A percentile compares a stretch with the other conserved stretches of the same genome.
phyloP scores from a whole-genome alignment of 1,139 yeast species.

The Yamadazyma conglobata region DNA sequence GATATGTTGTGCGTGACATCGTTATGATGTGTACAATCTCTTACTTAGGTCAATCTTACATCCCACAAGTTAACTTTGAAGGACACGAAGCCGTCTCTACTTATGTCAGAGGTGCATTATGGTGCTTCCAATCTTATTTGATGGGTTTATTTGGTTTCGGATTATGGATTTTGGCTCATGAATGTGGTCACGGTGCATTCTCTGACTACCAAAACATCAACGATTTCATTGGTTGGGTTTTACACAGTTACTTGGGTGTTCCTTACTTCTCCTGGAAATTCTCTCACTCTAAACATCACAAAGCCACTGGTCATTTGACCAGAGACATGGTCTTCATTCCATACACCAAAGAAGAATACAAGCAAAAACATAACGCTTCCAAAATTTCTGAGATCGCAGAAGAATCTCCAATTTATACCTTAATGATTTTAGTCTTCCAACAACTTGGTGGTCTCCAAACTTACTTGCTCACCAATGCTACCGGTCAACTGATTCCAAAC shows the following conservation, averaged over 20 bases:
- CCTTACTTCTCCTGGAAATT: conserved; percentile 88
- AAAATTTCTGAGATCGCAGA: conserved; percentile 59
- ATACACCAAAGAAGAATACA: conserved; percentile 54
- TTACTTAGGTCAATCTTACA: conserved; percentile 44
- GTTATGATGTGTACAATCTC: conserved; percentile 43
- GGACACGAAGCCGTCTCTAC: conserved; percentile 22
- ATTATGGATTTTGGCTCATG: conserved; percentile 84
- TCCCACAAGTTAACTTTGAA: conserved; percentile 38
- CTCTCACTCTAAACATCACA: conserved; percentile 82
- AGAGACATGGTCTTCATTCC: conserved; percentile 86
- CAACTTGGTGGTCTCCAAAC: conserved; percentile 75
- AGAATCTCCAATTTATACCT: conserved; percentile 69
- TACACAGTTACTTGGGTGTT: conserved; percentile 74
- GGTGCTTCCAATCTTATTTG: conserved; percentile 37
- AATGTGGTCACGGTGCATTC: conserved; percentile 87
- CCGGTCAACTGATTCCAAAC: conserved; percentile 68
- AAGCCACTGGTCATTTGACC: conserved; percentile 78
- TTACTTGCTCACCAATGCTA: conserved; percentile 66
- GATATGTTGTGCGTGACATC: conserved; percentile 66
- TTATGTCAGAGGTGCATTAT: conserved; percentile 31
- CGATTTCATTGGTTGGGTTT: conserved; percentile 76
- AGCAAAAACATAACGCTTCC: conserved; percentile 34
- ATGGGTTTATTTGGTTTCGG: conserved; percentile 65
- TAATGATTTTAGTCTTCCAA: conserved; percentile 55
- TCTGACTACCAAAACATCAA: conserved; percentile 67